Base-by-base conservation (phyloP, 441 rosid genomes). In the Corymbia calophylla region DNA sequence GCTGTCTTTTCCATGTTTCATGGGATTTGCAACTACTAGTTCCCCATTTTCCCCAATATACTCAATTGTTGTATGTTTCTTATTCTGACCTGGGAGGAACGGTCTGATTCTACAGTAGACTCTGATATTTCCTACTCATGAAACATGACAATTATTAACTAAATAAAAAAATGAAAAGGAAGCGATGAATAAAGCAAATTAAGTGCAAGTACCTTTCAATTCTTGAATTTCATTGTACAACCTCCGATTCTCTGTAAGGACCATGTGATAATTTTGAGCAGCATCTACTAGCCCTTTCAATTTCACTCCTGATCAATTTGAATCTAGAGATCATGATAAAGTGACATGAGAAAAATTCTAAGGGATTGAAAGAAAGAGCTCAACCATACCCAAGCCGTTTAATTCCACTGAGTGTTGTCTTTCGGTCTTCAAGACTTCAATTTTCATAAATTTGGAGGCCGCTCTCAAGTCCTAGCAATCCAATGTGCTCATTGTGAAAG, bases 181-280 rank as follows among this genome's bases (percentile, higher is more conserved):
- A 87, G 82, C 44, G 19, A 86, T 53, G 87, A 27, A 39, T 49
- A 60, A 60, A 54, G 54, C n/a, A 62, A 35, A 51, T 19, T n/a
- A 44, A 87, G 88, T 82, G 81, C 31, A 53, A 87, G 51, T 93
- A 96, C 98, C 98, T 95, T 96, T 96, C 93, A 95, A 86, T 89
- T 96, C 97, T 84, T 96, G 98, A 91, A 95, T 94, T 92, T 95
- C 98, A 91, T 95, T 95, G 92, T 95, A 96, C 91, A 96, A 88
- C 91, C 88, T 95, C 84, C 97, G 91, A 87, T 96, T 96, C 93
- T 96, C 98, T 82, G 92, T 93, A 81, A 95, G 96, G 86, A 94
- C 94, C n/a, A 89, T 88, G 89, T 94, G 95, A 89, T 96, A 95
- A 91, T 93, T 94, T 93, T 93, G 93, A 3, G 98, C 96, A 90